Evolutionary conservation across 768 basidiomycete species (phyloP).

Genomic region (Stropharia rugosoannulata): DNA sequence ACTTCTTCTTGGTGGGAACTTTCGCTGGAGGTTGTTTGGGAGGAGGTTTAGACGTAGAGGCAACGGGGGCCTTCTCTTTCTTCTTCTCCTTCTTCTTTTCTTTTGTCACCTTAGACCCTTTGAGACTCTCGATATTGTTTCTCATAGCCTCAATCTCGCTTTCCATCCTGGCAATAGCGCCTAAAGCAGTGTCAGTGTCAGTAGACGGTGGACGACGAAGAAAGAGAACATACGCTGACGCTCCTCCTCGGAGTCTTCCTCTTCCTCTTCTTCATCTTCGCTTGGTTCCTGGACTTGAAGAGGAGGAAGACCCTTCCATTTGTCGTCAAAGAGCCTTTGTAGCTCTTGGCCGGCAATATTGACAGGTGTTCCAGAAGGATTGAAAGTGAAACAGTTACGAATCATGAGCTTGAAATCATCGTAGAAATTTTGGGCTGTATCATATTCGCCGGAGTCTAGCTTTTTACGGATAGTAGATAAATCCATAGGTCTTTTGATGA

Average conservation of each 20-base stretch:
- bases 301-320: constrained; percentile 79
- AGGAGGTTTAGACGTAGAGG: constrained; percentile 64
- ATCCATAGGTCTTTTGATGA: constrained; percentile 97
- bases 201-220: constrained; percentile 12
- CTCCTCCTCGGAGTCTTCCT: constrained; percentile 69
- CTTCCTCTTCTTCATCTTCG: constrained; percentile 60
- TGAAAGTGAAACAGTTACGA: constrained; percentile 90
- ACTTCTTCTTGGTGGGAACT: constrained; percentile 53
- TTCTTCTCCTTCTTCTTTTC: constrained; percentile 74
- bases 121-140: constrained; percentile 64
- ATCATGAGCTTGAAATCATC: constrained; percentile 95
- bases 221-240: constrained; percentile 55
- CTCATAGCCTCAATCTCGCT: constrained; percentile 78
- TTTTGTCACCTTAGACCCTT: constrained; percentile 51
- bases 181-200: constrained; percentile 28
- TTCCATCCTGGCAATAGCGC: constrained; percentile 76
- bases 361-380: constrained; percentile 85
- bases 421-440: constrained; percentile 77
- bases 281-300: constrained; percentile 58
- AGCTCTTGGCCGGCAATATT: constrained; percentile 84
- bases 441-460: constrained; percentile 75
- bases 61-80: constrained; percentile 53
- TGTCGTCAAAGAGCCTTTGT: constrained; percentile 88
- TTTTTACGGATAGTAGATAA: constrained; percentile 85
- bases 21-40: constrained; percentile 37